Conservation (phyloP, 495 filamentous ascomycete species). For the Chaetomium cochliodes region DNA sequence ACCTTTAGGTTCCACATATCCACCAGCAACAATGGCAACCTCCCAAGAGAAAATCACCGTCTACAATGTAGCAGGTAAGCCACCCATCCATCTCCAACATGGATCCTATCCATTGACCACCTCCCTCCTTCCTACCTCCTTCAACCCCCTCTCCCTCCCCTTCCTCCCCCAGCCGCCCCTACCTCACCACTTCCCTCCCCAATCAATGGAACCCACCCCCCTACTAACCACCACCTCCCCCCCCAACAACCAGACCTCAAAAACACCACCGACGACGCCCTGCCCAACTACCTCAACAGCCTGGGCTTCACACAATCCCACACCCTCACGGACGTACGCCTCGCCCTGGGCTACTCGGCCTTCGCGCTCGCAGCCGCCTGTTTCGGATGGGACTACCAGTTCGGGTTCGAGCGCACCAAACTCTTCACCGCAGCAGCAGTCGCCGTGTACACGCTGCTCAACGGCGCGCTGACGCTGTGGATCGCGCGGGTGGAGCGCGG, state of each 20-base stretch:
- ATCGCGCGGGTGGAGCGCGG: conserved; percentile 81
- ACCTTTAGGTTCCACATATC: neutral
- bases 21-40: conserved; percentile 37
- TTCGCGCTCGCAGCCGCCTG: conserved; percentile 74
- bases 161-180: neutral
- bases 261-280: conserved; percentile 91
- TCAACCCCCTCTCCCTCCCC: conserved; percentile 8
- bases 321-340: conserved; percentile 74
- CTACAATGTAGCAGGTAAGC: conserved; percentile 63
- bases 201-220: too few species aligned
- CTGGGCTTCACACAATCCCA: conserved; percentile 81
- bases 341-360: conserved; percentile 77
- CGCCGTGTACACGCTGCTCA: conserved; percentile 73
- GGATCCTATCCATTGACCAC: too few species aligned
- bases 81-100: neutral
- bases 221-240: conserved; percentile 24
- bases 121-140: neutral
- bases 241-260: conserved; percentile 73
- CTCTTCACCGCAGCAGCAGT: conserved; percentile 74
- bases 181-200: neutral
- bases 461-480: conserved; percentile 79
- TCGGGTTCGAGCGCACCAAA: conserved; percentile 84
- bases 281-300: conserved; percentile 85
- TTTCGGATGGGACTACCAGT: conserved; percentile 87
- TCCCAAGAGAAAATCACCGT: conserved; percentile 61